These are phyloP conservation scores for Rhodomyrtus tomentosa DNA, from an alignment of 345 rosid species.

Conservation along the genomic window DNA sequence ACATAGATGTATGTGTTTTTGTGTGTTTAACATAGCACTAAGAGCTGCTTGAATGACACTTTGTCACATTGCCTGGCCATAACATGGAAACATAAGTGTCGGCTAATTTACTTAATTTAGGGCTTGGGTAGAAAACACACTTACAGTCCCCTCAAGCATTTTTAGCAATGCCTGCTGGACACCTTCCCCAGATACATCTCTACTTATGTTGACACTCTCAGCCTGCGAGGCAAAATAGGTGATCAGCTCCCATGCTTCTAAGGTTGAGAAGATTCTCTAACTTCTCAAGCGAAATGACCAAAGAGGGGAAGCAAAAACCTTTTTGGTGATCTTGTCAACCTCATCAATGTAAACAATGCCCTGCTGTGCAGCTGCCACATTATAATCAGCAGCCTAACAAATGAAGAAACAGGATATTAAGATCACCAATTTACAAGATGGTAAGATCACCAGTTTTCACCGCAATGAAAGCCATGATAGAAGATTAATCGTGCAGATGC, in stretches of 20 bases:
- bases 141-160: constrained; percentile 99
- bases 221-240: constrained; percentile 40
- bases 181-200: constrained; percentile 99
- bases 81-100: neutral
- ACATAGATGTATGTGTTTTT: no score
- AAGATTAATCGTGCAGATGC: neutral
- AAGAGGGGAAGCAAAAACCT: constrained; percentile 25
- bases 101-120: neutral
- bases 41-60: neutral
- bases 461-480: neutral
- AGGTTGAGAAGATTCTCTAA: neutral
- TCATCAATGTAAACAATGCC: constrained; percentile 98
- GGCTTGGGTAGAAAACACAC: constrained; percentile 9
- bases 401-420: neutral
- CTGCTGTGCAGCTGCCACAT: constrained; percentile 98
- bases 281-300: neutral
- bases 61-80: neutral
- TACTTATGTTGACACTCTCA: constrained; percentile 90
- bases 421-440: neutral
- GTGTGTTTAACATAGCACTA: neutral
- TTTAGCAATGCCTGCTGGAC: constrained; percentile 96
- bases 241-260: neutral
- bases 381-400: constrained; percentile 83
- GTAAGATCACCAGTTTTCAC: neutral
- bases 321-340: constrained; percentile 97